Conservation (phyloP, 1,139 yeast genomes). For the Saccharomycopsis crataegensis region DNA sequence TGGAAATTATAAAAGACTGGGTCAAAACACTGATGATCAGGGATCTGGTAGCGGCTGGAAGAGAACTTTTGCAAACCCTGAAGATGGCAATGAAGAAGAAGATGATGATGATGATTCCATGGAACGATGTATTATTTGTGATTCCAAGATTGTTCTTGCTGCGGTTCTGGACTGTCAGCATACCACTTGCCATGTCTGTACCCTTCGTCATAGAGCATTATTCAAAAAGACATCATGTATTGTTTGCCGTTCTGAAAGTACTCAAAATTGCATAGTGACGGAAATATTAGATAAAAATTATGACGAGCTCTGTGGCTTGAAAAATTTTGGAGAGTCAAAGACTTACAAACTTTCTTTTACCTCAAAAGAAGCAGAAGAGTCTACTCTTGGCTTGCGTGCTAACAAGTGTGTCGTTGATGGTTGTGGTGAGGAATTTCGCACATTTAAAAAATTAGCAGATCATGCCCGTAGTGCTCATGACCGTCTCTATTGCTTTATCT, state of each 20-base stretch:
- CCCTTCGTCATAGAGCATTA: slow-evolving; percentile 75
- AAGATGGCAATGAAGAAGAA: slow-evolving; percentile 15
- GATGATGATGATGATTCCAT: slow-evolving; percentile 31
- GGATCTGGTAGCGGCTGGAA: too few species aligned
- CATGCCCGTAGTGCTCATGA: slow-evolving; percentile 63
- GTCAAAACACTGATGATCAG: too few species aligned
- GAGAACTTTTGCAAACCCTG: too few species aligned
- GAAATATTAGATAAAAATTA: slow-evolving; percentile 38
- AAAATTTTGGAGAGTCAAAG: slow-evolving; percentile 2
- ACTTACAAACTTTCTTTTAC: slow-evolving; percentile 48
- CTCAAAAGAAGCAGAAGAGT: slow-evolving; percentile 33
- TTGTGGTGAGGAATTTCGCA: slow-evolving; percentile 37
- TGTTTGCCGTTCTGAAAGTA: slow-evolving; percentile 72
- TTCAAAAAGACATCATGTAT: slow-evolving; percentile 71
- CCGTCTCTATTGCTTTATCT: slow-evolving; percentile 61
- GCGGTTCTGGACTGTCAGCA: slow-evolving; percentile 84
- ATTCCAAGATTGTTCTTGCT: slow-evolving; percentile 53
- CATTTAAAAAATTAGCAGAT: slow-evolving; percentile 51
- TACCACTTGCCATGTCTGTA: slow-evolving; percentile 73
- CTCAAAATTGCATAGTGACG: slow-evolving; percentile 48
- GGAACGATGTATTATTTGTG: slow-evolving; percentile 75
- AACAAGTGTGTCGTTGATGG: slow-evolving; percentile 46
- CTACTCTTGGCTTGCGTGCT: slow-evolving; percentile 45
- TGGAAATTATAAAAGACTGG: too few species aligned
- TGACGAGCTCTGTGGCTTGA: slow-evolving; percentile 19